Evolutionary conservation across 75 land plant genomes (phyloP).

Genomic region (Picea glauca): DNA sequence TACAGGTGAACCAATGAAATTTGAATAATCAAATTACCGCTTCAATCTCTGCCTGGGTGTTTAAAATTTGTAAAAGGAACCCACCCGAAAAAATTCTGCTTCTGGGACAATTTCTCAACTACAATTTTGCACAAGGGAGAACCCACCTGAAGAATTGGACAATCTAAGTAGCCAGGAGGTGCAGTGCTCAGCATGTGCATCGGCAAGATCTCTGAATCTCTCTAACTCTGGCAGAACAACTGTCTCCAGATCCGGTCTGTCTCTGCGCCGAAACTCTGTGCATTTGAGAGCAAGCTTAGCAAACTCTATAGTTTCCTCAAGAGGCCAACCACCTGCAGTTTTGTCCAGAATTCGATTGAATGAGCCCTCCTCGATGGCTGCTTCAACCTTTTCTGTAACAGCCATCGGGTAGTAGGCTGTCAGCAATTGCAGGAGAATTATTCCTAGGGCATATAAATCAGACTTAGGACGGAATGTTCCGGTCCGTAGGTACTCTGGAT

Average conservation of each 20-base stretch:
- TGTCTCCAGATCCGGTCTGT: slow-evolving; percentile 24
- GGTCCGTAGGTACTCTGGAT: slow-evolving; percentile 39
- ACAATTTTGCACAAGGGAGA: too few species aligned
- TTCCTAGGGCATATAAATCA: slow-evolving; percentile 39
- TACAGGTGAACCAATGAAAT: too few species aligned
- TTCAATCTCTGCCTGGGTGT: too few species aligned
- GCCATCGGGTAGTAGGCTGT: slow-evolving; percentile 21
- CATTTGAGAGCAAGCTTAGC: slow-evolving; percentile 23
- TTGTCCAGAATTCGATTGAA: slow-evolving; percentile 12
- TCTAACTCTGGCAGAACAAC: slow-evolving; percentile 18
- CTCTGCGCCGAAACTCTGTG: slow-evolving; percentile 9
- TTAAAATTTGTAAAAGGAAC: too few species aligned
- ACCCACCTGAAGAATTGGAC: slow-evolving; percentile 57
- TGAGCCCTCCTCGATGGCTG: slow-evolving; percentile 7
- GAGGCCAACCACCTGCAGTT: slow-evolving; percentile 29
- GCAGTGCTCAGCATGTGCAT: background rate
- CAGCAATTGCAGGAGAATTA: slow-evolving; percentile 37
- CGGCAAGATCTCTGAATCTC: slow-evolving; percentile 10
- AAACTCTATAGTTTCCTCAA: slow-evolving; percentile 13
- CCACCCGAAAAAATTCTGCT: too few species aligned
- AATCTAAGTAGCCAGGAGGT: slow-evolving; percentile 48
- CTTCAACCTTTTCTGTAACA: slow-evolving; percentile 13
- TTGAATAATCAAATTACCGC: too few species aligned
- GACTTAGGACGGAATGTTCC: slow-evolving; percentile 25
- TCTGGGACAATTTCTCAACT: too few species aligned